Evolutionary conservation across 768 basidiomycete genomes (phyloP).

Genomic region (Tulasnella sp.): DNA sequence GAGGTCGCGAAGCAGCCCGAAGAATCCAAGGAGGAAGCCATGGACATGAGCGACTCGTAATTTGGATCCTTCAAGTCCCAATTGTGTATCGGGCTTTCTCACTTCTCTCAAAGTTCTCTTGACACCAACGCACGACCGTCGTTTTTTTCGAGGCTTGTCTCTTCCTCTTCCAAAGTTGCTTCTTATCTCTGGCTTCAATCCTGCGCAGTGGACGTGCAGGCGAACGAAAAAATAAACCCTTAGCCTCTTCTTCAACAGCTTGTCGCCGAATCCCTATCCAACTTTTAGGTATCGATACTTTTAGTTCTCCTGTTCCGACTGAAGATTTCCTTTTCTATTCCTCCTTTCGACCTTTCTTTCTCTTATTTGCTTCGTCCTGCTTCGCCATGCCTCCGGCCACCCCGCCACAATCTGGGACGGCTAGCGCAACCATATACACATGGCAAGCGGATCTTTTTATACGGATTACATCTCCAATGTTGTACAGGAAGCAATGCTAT

Average conservation of each 20-base stretch:
- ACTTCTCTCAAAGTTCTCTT: background rate
- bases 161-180: background rate
- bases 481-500: background rate
- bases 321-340: background rate
- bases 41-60: conserved; percentile 13
- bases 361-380: background rate
- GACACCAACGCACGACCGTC: background rate
- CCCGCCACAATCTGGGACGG: background rate
- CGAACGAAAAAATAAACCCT: background rate
- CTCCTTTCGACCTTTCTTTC: background rate
- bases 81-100: background rate
- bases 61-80: background rate
- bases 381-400: background rate
- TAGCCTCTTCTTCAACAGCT: background rate
- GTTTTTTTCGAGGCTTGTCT: background rate
- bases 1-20: background rate
- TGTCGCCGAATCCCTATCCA: background rate
- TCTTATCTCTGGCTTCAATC: background rate
- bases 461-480: background rate
- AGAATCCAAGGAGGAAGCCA: conserved; percentile 3
- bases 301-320: background rate
- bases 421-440: background rate
- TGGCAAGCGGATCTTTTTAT: background rate
- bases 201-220: background rate
- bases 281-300: background rate